Evolutionary conservation across 1,139 yeast genomes (phyloP), one percentile per base, ranked within the genome.

Genomic region (Spencermartinsiella ligniputridi): DNA sequence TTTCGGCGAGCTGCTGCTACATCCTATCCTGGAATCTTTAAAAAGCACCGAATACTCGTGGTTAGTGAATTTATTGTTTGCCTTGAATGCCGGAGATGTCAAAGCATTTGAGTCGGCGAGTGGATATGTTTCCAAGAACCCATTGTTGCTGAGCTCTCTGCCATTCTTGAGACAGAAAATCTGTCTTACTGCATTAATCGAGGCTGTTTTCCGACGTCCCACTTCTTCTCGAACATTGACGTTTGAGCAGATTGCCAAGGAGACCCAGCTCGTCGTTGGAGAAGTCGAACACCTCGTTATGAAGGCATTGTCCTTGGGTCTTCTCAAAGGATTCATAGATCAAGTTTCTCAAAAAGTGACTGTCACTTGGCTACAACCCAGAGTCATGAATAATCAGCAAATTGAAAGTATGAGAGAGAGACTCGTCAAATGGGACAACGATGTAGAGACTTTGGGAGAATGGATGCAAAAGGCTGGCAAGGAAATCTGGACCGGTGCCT

Each of bases 311-410:
- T 81, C 94, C 48, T 71, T 92, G 50, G 86, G 86, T 16, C 74
- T 94, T 55, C 76, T 92, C 56, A 79, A 81, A 65, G 98, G 98
- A 8, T 74, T 78, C 44, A 92, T 92, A 57, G 95, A 92, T 63
- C 96, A 92, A 69, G 88, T 89, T 40, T 78, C 79, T 45, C 78
- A 83, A 61, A 69, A 82, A 11, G 86, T 92, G 51, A 79, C 84
- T 22, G 81, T 92, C 44, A 81, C 87, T 18, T 92, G 98, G 97
- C 82, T 90, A 51, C 97, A 92, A 69, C 97, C 98, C 45, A 77
- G 97, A 60, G 87, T 89, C 45, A 82, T 92, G 74, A 87, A 87
- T 61, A 75, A 73, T 56, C 78, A 76, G 40, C 97, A 92, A 71
- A 86, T 90, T 49, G 77, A 74, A 46, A 75, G 76, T 46, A 88